Evolutionary conservation across 1,139 yeast species (phyloP), one percentile per base, ranked within the genome.

Genomic region (Yamadazyma diddensiae): DNA sequence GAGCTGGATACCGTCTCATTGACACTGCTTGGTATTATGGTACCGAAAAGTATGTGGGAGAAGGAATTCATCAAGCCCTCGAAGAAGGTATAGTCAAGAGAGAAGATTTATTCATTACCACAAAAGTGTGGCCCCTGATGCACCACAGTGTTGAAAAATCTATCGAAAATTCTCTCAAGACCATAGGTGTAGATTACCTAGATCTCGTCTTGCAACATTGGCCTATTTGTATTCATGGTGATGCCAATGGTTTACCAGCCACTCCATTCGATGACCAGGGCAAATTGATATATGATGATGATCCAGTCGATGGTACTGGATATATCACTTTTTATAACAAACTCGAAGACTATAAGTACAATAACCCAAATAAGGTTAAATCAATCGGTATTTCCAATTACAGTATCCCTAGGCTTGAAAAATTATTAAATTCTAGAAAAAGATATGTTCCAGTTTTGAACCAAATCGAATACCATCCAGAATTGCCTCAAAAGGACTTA

Each of bases 131-230:
- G 82, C 60, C 69, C 3, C 60, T 68, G 9, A 57, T 47, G 33
- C 57, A 55, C 40, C 61, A 61, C 32, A 56, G 43, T 33, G 70
- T 70, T 3, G 70, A 61, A 37, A 56, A 55, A 35, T 63, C 71
- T 2, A 49, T 65, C 25, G 64, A 65, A 24, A 36, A 44, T 21
- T 64, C 71, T 2, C 57, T 65, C 35, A 33, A 48, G 10, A 57
- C 53, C 15, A 51, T 77, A 37, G 74, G 76, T 1, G 31, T 77
- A 28, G 83, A 77, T 16, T 77, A 79, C 41, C 79, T 77, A 22
- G 83, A 79, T 48, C 55, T 78, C 36, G 56, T 70, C 5, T 61
- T 79, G 39, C 82, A 76, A 39, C 84, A 79, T 49, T 79, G 83
- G 83, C 85, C 84, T 5, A 41, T 73, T 21, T 56, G 62, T 36